phyloP scores from a whole-genome alignment of 306 rosid genomes.

The Lithocarpus polystachyus region DNA sequence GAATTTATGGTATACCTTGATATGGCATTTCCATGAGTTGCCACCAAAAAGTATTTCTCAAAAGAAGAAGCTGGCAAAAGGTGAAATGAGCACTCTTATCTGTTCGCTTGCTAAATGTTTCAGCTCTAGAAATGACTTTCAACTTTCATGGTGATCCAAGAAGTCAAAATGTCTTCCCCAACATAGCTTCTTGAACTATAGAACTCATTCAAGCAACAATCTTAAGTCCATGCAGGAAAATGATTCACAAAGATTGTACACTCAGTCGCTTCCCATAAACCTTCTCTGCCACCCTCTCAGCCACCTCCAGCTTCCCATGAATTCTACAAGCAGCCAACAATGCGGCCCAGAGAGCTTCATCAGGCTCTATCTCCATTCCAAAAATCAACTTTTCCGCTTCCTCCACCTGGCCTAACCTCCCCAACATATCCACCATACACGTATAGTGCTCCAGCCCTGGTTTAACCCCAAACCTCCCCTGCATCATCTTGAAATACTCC shows the following conservation, averaged over 20 bases:
- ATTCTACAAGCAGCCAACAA: conserved; percentile 58
- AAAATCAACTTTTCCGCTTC: conserved; percentile 57
- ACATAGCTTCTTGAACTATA: too few species aligned
- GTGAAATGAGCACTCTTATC: too few species aligned
- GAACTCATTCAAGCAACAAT: too few species aligned
- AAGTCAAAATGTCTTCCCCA: not conserved
- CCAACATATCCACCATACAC: conserved; percentile 81
- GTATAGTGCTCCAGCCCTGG: conserved; percentile 60
- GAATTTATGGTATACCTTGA: too few species aligned
- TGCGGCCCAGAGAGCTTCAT: conserved; percentile 53
- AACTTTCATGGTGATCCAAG: not conserved
- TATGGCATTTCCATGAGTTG: not conserved
- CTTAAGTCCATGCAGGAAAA: not conserved
- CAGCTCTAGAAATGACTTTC: not conserved
- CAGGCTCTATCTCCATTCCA: conserved; percentile 56
- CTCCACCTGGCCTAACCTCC: conserved; percentile 62
- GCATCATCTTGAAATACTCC: conserved; percentile 59
- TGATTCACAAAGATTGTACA: conserved; percentile 19
- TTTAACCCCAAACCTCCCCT: conserved; percentile 36
- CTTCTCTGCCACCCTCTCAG: conserved; percentile 49
- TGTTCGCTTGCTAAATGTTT: not conserved
- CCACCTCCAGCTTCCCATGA: conserved; percentile 60
- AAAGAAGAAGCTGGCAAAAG: too few species aligned
- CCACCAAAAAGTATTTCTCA: not conserved
- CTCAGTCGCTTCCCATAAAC: conserved; percentile 25